Evolutionary conservation across 2,329 filamentous ascomycete genomes (phyloP).

Genomic region (Penicillium nordicum): DNA sequence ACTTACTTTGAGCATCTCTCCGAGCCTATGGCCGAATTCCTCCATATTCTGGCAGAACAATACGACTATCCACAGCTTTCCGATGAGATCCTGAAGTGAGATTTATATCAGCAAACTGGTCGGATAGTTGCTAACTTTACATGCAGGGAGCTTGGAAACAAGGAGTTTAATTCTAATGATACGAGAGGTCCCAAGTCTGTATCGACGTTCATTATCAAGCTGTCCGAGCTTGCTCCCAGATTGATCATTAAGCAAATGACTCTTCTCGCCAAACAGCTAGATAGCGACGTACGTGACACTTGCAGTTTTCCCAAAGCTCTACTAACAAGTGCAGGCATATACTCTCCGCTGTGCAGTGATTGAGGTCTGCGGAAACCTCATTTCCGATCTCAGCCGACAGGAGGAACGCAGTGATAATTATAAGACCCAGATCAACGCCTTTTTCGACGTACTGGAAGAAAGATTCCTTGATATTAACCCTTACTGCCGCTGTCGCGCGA

Average conservation of each 20-base stretch:
- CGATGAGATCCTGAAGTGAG: conserved; percentile 75
- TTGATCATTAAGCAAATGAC: conserved; percentile 98
- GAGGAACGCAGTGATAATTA: conserved; percentile 89
- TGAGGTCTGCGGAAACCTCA: conserved; percentile 94
- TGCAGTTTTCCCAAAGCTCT: neutral
- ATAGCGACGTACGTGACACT: conserved; percentile 71
- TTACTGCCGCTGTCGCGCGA: conserved; percentile 85
- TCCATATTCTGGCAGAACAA: conserved; percentile 92
- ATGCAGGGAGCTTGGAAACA: conserved; percentile 80
- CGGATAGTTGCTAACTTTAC: conserved; percentile 19
- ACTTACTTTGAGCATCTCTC: conserved; percentile 99
- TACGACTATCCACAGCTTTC: conserved; percentile 96
- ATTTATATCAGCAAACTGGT: neutral
- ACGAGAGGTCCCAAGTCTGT: conserved; percentile 94
- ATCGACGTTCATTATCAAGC: conserved; percentile 85
- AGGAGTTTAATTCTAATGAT: conserved; percentile 97
- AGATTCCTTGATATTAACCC: conserved; percentile 95
- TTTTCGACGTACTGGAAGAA: conserved; percentile 95
- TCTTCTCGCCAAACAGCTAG: conserved; percentile 85
- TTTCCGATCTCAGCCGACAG: conserved; percentile 83
- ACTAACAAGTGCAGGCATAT: conserved; percentile 62
- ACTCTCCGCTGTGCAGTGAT: conserved; percentile 90
- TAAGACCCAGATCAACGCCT: conserved; percentile 92
- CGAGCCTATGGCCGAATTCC: conserved; percentile 96
- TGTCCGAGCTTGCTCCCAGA: conserved; percentile 87